These are phyloP conservation scores for Xylaria sp. DNA, from an alignment of 2,329 filamentous ascomycete species.

Conservation along the genomic window DNA sequence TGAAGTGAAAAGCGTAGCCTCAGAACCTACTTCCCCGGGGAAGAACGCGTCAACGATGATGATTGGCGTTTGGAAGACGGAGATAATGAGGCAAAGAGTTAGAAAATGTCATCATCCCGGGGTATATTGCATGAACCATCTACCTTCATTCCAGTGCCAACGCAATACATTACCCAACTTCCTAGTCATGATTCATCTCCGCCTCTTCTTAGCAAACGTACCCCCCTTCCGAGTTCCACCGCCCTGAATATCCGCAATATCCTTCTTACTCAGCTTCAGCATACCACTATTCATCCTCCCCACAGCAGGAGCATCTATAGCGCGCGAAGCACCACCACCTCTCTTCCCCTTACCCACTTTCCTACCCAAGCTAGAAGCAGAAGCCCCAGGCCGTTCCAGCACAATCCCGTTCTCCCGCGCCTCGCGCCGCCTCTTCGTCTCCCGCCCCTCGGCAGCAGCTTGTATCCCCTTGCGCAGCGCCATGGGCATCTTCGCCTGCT, in stretches of 20 bases:
- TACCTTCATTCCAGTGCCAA: background rate
- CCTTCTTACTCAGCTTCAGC: conserved; percentile 79
- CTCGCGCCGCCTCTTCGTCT: conserved; percentile 78
- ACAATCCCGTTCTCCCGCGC: conserved; percentile 92
- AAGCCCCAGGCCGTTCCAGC: conserved; percentile 68
- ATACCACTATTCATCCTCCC: conserved; percentile 81
- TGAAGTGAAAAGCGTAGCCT: background rate
- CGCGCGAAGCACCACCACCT: conserved; percentile 55
- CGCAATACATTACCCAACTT: background rate
- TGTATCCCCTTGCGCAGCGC: conserved; percentile 85
- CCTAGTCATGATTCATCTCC: conserved; percentile 43
- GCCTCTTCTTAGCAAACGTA: conserved; percentile 42
- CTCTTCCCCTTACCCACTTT: conserved; percentile 50
- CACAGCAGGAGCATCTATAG: conserved; percentile 78
- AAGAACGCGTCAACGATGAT: no score
- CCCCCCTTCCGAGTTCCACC: conserved; percentile 35
- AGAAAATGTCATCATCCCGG: conserved; percentile 3
- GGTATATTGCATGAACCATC: conserved; percentile 15
- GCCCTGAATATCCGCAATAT: conserved; percentile 63
- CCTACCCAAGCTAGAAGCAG: conserved; percentile 48
- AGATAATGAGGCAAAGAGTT: background rate
- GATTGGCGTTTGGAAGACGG: background rate
- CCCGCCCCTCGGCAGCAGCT: conserved; percentile 71
- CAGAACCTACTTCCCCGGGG: background rate
- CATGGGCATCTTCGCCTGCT: conserved; percentile 90